Base-by-base conservation (phyloP, 345 rosid species). In the Lumnitzera racemosa region DNA sequence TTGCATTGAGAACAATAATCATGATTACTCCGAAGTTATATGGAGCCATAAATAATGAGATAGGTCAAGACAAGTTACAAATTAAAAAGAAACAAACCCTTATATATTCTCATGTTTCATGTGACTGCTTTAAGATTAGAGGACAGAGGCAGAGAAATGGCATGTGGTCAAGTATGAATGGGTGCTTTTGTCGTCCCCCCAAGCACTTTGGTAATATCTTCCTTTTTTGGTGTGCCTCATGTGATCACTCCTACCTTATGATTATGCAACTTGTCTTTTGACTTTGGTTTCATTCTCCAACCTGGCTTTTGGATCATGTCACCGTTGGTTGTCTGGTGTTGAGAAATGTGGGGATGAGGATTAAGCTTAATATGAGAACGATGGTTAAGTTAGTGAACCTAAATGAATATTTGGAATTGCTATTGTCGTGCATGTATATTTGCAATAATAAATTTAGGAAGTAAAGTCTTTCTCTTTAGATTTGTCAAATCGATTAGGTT, bases 161-260 rank as follows among this genome's bases (percentile, higher is more conserved):
- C 78, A 70, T 65, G 78, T 64, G 78, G 78, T 56, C 72, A 69
- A 57, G 61, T 72, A 58, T 57, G 23, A 66, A 60, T 49, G 50
- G 71, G 61, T 59, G 71, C 15, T n/a, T 68, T 24, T 53, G 24
- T 24, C 58, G 24, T 56, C 58, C 47, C 60, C 9, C 13, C 0
- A 8, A 9, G 25, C 43, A 13, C 46, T 47, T 36, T 23, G 27
- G 61, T n/a, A 63, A 59, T 48, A 11, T 24, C 16, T 49, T 53
- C 49, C 49, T 53, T 43, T 7, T 23, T 20, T 17, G 24, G 15
- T 13, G 27, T 20, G 25, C 17, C 46, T 41, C 71, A 70, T 61
- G 65, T 62, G 67, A 56, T 15, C 1, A 12, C 49, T 58, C 51
- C 64, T 52, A 24, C 51, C 53, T 27, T 47, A 29, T 50, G 10